Percentiles rank a stretch among this genome's conserved stretches.
phyloP scores from a whole-genome alignment of 768 basidiomycete species.

The Leccinum incarnatum region DNA sequence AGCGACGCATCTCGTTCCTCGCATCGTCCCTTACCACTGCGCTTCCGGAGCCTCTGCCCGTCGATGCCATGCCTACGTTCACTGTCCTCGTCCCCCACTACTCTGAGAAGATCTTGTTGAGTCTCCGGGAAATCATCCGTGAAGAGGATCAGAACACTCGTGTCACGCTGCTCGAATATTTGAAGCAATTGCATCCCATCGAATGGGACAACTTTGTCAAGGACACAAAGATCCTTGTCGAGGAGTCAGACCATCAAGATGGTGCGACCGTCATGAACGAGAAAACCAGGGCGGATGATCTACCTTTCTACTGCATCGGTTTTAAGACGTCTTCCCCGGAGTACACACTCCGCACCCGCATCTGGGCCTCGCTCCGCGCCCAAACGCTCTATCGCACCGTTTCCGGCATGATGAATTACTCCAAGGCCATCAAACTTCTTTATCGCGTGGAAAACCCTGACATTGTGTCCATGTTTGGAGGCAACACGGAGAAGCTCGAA shows the following conservation, averaged over 20 bases:
- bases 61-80: conserved; percentile 99
- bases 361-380: conserved; percentile 97
- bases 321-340: conserved; percentile 99
- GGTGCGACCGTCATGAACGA: conserved; percentile 60
- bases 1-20: conserved; percentile 98
- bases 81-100: conserved; percentile 99
- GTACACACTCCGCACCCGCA: conserved; percentile 97
- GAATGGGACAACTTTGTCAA: conserved; percentile 99
- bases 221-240: conserved; percentile 98
- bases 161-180: conserved; percentile 94
- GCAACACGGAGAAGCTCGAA: conserved; percentile 94
- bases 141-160: conserved; percentile 97
- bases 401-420: conserved; percentile 99
- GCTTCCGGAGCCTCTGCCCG: conserved; percentile 90
- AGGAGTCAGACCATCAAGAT: conserved; percentile 68
- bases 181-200: conserved; percentile 96
- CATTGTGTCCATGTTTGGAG: conserved; percentile 93
- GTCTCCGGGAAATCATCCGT: conserved; percentile 95
- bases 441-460: conserved; percentile 99
- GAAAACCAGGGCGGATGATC: conserved; percentile 84
- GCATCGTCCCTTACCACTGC: conserved; percentile 96
- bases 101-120: conserved; percentile 96
- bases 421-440: conserved; percentile 98
- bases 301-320: conserved; percentile 99
- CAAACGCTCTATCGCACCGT: conserved; percentile 99